phyloP scores from a whole-genome alignment of 805 yeast genomes.

The Pichia pseudocactophila region DNA sequence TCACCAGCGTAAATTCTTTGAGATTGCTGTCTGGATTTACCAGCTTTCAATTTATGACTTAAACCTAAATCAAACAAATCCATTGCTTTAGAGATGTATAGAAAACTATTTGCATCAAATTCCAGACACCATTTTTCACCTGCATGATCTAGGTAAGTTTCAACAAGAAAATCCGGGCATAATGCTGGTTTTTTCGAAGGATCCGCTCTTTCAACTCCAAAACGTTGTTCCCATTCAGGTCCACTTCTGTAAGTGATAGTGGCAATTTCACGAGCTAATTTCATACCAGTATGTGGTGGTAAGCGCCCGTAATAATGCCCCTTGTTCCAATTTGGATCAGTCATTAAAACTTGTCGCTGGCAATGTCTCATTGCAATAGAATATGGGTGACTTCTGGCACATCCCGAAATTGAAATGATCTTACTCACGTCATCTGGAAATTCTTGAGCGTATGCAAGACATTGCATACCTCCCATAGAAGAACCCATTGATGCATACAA shows the following conservation, averaged over 20 bases:
- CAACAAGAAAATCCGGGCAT: conserved; percentile 89
- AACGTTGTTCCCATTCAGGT: conserved; percentile 93
- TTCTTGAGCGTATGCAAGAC: conserved; percentile 77
- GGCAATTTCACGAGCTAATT: conserved; percentile 86
- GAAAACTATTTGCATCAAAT: conserved; percentile 82
- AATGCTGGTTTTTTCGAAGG: conserved; percentile 73
- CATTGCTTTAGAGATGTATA: conserved; percentile 90
- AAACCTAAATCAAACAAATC: conserved; percentile 78
- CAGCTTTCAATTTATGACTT: conserved; percentile 37
- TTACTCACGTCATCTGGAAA: conserved; percentile 70
- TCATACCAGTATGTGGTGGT: conserved; percentile 95
- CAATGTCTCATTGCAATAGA: conserved; percentile 91
- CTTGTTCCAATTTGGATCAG: conserved; percentile 90
- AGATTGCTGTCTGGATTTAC: conserved; percentile 31
- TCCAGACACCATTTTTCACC: conserved; percentile 91
- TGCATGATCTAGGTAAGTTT: conserved; percentile 88
- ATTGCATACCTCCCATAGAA: conserved; percentile 99
- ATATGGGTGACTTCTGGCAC: conserved; percentile 90
- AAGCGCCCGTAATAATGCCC: conserved; percentile 67
- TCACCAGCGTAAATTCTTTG: conserved; percentile 25
- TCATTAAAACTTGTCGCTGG: conserved; percentile 88
- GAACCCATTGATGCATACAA: conserved; percentile 80
- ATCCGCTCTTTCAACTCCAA: conserved; percentile 81
- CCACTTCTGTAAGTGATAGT: conserved; percentile 92
- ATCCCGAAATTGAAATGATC: conserved; percentile 77